Evolutionary conservation across 176 grass and related monocot genomes (phyloP), one percentile per base, ranked within the genome.

Genomic region (Juncus effusus): DNA sequence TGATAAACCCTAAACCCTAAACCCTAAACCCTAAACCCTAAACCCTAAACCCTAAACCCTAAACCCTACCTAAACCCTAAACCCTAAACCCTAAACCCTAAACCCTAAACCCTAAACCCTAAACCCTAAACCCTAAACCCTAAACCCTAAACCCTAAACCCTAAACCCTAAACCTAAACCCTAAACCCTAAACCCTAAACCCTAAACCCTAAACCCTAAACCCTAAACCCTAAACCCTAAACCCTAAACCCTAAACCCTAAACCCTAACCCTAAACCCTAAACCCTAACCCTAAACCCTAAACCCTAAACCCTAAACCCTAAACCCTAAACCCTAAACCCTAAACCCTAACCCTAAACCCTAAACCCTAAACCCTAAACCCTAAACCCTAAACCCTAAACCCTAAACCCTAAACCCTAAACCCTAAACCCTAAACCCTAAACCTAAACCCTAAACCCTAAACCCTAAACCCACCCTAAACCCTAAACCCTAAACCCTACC

Each of bases 401-500:
- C 55, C 55, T 59, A 59, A 59, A 59, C 55, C 57, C 57, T 60
- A 60, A 60, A 60, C 57, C 57, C 57, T 60, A 60, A 60, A 57
- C 11, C 57, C 56, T 64, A 40, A 64, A 64, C 61, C 61, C 61
- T 41, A 64, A 64, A 40, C 5, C 61, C 61, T 36, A 3, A 40
- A n/a, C 36, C 36, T 28, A 4, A 63, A 12, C 60, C 60, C 38
- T 28, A 55, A 55, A 10, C 52, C 52, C 14, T 13, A 55, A 55
- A 10, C 55, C 55, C 35, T 16, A 59, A 10, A 10, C 52, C 14
- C 13, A 57, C 19, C 57, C 57, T 11, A 36, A 64, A 64, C 61
- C 61, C 62, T 66, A 66, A 66, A 66, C 37, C 62, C 62, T 66
- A 49, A 66, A 66, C 62, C 62, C 39, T 47, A 66, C 40, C 10